Evolutionary conservation across 2,329 filamentous ascomycete genomes (phyloP), one percentile per base, ranked within the genome.

Genomic region (Colletotrichum sp.): DNA sequence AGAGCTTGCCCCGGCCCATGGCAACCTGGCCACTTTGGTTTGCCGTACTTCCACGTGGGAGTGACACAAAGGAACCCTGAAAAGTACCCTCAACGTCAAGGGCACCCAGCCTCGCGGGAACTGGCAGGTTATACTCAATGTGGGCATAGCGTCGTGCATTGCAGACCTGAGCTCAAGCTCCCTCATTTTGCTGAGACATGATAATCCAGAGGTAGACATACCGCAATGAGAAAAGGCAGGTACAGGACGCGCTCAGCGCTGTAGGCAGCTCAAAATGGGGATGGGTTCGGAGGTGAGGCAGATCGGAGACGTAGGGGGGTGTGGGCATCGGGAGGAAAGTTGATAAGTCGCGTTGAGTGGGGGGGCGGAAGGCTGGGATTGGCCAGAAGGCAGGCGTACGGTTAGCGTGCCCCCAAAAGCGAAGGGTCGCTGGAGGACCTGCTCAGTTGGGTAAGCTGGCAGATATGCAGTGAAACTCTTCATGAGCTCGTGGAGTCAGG

Each of bases 381-480:
- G 52, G 68, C 24, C 43, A 34, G 30, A 58, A 64, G 63, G 21
- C 58, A 34, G 38, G 69, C 62, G 43, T 73, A 38, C 14, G 43
- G 52, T 24, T 75, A 68, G 69, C 62, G 69, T 66, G 34, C 24
- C 21, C 70, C 63, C 32, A 63, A 26, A 55, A 30, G 55, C 34
- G 36, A 55, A 64, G 67, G 36, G 63, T 64, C 48, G 55, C 56
- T 55, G 12, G 32, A 73, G 28, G 58, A 69, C 73, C 70, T 75
- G 43, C 70, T 69, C 38, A 68, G 70, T 75, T 55, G 64, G 70
- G 73, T 65, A 75, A 74, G 69, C 62, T 66, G 55, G 69, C 48
- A 69, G 58, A 34, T 56, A 67, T 55, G 73, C 70, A 74, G 64
- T 74, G 70, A 74, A 73, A 73, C 73, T 73, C 69, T 68, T 66